Conservation (phyloP, 2,329 filamentous ascomycete genomes). For the Ophiostoma australiae region DNA sequence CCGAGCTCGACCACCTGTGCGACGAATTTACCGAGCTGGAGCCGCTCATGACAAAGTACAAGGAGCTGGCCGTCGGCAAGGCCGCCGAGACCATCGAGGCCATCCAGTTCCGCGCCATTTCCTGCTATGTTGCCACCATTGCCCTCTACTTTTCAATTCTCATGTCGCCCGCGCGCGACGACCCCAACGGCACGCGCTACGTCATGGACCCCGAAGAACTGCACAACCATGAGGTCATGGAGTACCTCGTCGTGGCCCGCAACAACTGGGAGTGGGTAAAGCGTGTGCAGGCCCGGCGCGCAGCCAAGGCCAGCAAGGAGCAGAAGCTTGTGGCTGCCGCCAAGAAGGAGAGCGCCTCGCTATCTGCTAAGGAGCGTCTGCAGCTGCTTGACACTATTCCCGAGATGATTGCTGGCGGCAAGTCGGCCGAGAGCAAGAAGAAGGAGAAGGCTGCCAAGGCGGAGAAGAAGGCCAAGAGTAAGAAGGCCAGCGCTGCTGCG, state of each 20-base stretch:
- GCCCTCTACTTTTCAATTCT: slow-evolving; percentile 93
- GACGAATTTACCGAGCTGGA: slow-evolving; percentile 74
- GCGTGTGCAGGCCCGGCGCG: slow-evolving; percentile 47
- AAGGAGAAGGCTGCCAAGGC: slow-evolving; percentile 12
- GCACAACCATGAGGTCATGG: slow-evolving; percentile 88
- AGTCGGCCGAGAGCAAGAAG: slow-evolving; percentile 31
- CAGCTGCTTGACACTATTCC: slow-evolving; percentile 9
- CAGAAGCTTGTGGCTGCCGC: slow-evolving; percentile 20
- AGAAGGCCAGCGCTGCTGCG: slow-evolving; percentile 39
- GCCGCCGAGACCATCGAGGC: slow-evolving; percentile 52
- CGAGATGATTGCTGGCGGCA: neutral
- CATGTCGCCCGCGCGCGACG: slow-evolving; percentile 68
- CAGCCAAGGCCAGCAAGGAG: slow-evolving; percentile 19
- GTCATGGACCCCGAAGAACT: slow-evolving; percentile 72
- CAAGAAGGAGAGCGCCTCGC: slow-evolving; percentile 27
- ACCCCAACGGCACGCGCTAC: slow-evolving; percentile 44
- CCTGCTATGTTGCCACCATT: slow-evolving; percentile 79
- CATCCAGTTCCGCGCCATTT: slow-evolving; percentile 72
- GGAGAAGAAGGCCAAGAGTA: slow-evolving; percentile 35
- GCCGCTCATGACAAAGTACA: slow-evolving; percentile 55
- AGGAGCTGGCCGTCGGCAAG: slow-evolving; percentile 52
- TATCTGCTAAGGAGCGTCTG: neutral
- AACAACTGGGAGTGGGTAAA: slow-evolving; percentile 74
- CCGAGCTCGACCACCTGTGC: slow-evolving; percentile 82
- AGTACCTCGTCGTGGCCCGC: slow-evolving; percentile 71